Base-by-base conservation (phyloP, 306 rosid species). In the Glycine soja region DNA sequence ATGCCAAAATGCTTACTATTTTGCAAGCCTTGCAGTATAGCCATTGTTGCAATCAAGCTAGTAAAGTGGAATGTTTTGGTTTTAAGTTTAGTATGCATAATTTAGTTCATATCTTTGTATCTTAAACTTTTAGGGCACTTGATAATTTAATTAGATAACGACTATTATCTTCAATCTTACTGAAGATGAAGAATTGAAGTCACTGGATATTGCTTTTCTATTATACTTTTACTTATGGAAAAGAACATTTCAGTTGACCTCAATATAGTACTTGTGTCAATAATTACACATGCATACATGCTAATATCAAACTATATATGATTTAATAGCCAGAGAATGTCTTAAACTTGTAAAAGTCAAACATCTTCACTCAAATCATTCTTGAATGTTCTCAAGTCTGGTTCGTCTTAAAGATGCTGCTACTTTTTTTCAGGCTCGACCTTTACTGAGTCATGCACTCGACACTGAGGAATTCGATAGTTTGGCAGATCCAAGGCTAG, bases 401-500 rank as follows among this genome's bases (percentile, higher is more conserved):
- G 42, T 84, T 87, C 13, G 63, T 86, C 79, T 74, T 52, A 53
- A 85, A 65, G 57, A 36, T 56, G 43, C 63, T 54, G 30, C 73
- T 63, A 18, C 71, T 46, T 42, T 80, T 54, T 85, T 84, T 62
- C 89, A 95, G 97, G 99, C 97, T 68, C 97, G 99, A 59, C 97
- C 97, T 12, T 76, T 91, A 70, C 87, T 95, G 81, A 84, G 88
- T 77, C 83, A 81, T 62, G 94, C 95, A 61, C 84, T 95, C 34
- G 92, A 93, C 36, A 85, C 68, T 59, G 90, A 82, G 71, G 92
- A 95, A 53, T 89, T 85, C 40, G 88, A 80, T 6, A 80, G 78
- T 32, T 77, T 95, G 84, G 84, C 79, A 72, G 99, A 95, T 82
- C 89, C 93, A 48, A 90, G 81, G 90, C 95, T 95, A 24, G 88